Conservation (phyloP, 371 early-diverging fungal species). For the Rhizopus sp. region DNA sequence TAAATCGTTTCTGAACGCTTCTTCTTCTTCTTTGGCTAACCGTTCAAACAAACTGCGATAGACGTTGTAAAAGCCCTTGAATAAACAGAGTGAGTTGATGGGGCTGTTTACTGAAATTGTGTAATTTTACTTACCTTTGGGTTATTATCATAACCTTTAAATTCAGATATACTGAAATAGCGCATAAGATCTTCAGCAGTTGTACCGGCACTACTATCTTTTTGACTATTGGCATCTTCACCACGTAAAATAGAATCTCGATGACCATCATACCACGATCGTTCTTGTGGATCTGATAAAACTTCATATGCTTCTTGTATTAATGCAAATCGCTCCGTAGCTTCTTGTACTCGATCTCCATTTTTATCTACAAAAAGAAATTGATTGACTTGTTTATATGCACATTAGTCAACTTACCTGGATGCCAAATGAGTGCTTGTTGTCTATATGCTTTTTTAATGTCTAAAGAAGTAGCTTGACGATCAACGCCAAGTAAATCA, state of each 20-base stretch:
- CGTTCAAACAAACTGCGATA: conserved; percentile 78
- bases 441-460: conserved; percentile 87
- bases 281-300: conserved; percentile 85
- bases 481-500: conserved; percentile 83
- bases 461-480: conserved; percentile 73
- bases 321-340: conserved; percentile 82
- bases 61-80: conserved; percentile 78
- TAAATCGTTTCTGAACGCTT: conserved; percentile 53
- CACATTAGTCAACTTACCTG: conserved; percentile 55
- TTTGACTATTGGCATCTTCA: conserved; percentile 43
- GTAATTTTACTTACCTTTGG: conserved; percentile 35
- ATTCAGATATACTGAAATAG: conserved; percentile 68
- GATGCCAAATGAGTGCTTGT: conserved; percentile 89
- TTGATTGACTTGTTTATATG: neutral
- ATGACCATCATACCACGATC: conserved; percentile 89
- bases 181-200: conserved; percentile 67
- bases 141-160: conserved; percentile 67
- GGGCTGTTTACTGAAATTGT: neutral
- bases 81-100: conserved; percentile 2
- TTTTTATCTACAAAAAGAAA: conserved; percentile 77
- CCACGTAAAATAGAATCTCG: conserved; percentile 81
- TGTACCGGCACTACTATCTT: conserved; percentile 52
- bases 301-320: conserved; percentile 93
- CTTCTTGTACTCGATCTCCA: conserved; percentile 77
- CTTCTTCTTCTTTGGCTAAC: conserved; percentile 80